Conservation (phyloP, 345 rosid genomes). For the Microcos paniculata region DNA sequence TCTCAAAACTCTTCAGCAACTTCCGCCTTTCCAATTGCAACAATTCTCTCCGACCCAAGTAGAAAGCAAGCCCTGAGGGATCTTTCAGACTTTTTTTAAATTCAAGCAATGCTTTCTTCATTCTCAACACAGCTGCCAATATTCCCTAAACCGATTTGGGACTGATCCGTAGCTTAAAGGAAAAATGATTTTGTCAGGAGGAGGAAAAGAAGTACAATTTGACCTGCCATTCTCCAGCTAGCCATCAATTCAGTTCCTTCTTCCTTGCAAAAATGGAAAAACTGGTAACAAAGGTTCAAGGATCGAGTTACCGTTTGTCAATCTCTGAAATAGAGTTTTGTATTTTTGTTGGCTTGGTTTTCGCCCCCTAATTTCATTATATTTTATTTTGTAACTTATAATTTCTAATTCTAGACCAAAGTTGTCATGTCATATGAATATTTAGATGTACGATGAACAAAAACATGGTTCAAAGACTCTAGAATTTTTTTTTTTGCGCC, state of each 20-base stretch:
- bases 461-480: too few species aligned
- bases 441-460: background rate
- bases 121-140: background rate
- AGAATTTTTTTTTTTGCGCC: too few species aligned
- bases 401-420: background rate
- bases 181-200: background rate
- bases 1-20: too few species aligned
- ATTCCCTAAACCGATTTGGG: background rate
- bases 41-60: constrained; percentile 20
- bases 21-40: constrained; percentile 13
- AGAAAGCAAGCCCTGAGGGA: constrained; percentile 20
- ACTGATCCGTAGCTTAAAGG: background rate
- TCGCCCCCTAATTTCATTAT: background rate
- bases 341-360: background rate
- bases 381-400: background rate
- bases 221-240: background rate
- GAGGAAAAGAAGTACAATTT: background rate
- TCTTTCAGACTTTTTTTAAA: background rate
- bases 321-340: background rate
- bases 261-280: background rate
- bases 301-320: background rate
- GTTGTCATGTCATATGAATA: background rate
- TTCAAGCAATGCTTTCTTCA: constrained; percentile 1
- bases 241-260: background rate
- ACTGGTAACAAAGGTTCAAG: background rate